Evolutionary conservation across 371 early-diverging fungal species (phyloP).

Genomic region (Chytridium lagenaria): DNA sequence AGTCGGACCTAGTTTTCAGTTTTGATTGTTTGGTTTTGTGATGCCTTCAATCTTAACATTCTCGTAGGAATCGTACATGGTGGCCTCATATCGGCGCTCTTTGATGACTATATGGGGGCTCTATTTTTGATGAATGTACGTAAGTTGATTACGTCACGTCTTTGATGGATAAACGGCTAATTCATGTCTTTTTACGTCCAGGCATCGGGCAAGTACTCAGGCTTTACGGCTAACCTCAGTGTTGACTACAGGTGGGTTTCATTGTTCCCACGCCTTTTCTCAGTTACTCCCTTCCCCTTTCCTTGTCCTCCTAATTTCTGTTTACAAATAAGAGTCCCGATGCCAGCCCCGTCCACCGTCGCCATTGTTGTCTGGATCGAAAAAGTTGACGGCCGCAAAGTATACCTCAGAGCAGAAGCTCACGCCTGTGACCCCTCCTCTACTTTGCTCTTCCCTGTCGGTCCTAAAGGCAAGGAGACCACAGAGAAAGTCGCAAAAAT

Average conservation of each 20-base stretch:
- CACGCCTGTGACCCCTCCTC: conserved; percentile 15
- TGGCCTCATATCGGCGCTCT: conserved; percentile 70
- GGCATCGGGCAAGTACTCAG: conserved; percentile 67
- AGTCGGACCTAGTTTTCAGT: no score
- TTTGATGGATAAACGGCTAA: no score
- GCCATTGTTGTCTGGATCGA: conserved; percentile 66
- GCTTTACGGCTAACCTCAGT: conserved; percentile 78
- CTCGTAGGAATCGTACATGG: conserved; percentile 68
- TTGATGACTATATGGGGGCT: conserved; percentile 63
- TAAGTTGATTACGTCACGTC: no score
- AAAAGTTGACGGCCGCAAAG: conserved; percentile 74
- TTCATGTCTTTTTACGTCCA: not conserved
- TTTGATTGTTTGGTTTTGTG: not conserved
- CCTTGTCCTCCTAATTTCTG: not conserved
- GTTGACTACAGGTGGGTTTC: conserved; percentile 62
- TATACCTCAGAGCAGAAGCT: conserved; percentile 64
- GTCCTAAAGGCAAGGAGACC: not conserved
- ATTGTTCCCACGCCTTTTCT: not conserved
- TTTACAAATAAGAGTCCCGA: conserved; percentile 52
- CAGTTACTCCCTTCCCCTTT: not conserved
- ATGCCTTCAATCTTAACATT: not conserved
- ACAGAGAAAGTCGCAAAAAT: not conserved
- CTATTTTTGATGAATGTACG: conserved; percentile 61
- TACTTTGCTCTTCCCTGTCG: not conserved
- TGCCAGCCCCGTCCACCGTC: conserved; percentile 67